Percentiles rank a stretch among this genome's conserved stretches.
Conservation (phyloP, 768 basidiomycete species). For the Lactarius pseudohatsudake region DNA sequence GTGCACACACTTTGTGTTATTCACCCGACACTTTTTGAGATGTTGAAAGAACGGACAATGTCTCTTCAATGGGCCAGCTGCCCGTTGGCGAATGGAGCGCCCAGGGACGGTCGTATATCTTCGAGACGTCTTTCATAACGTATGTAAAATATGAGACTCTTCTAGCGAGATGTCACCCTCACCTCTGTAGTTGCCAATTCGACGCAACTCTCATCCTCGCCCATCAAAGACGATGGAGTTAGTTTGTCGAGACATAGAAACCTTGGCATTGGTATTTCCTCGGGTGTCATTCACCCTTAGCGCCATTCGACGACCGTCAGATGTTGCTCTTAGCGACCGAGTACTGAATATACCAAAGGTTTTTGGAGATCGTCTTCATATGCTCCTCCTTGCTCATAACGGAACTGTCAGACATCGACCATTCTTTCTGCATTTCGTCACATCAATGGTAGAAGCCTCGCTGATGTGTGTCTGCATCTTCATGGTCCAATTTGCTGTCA, state of each 20-base stretch:
- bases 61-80: conserved; percentile 70
- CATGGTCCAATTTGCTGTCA: background rate
- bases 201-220: conserved; percentile 68
- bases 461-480: conserved; percentile 50
- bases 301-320: conserved; percentile 44
- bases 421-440: conserved; percentile 67
- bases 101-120: conserved; percentile 81
- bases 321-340: conserved; percentile 43
- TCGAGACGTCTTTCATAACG: conserved; percentile 89
- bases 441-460: conserved; percentile 70
- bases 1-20: conserved; percentile 39
- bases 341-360: conserved; percentile 70
- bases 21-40: background rate
- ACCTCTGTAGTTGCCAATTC: conserved; percentile 67
- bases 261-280: conserved; percentile 71
- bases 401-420: conserved; percentile 53
- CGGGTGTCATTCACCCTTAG: conserved; percentile 68
- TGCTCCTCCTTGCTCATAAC: background rate
- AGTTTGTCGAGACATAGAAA: conserved; percentile 70
- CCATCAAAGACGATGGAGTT: conserved; percentile 59
- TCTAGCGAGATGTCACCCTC: conserved; percentile 3
- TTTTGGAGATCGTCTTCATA: background rate
- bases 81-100: conserved; percentile 70
- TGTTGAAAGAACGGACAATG: conserved; percentile 55
- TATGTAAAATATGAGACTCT: conserved; percentile 38